Evolutionary conservation across 2,329 filamentous ascomycete genomes (phyloP).

Genomic region (Calonectria pseudoturangicola): DNA sequence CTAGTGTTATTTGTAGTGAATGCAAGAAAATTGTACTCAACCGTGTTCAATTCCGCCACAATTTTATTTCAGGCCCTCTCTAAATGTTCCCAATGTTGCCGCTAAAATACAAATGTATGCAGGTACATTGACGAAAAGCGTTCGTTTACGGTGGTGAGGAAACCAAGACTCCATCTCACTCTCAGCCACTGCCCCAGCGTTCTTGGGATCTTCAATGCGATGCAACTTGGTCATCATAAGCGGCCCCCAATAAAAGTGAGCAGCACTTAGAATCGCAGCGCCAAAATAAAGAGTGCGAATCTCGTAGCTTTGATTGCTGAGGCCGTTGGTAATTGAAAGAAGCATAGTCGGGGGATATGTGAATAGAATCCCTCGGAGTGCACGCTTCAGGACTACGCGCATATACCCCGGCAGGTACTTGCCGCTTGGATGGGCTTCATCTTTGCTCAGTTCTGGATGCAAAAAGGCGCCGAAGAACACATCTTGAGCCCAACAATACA

Average conservation of each 20-base stretch:
- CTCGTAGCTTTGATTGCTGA: not conserved
- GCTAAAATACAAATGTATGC: not conserved
- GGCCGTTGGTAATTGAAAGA: not conserved
- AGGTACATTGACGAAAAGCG: not conserved
- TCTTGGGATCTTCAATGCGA: not conserved
- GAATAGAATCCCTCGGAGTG: not conserved
- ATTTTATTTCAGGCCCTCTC: not conserved
- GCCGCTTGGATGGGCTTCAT: slow-evolving; percentile 1
- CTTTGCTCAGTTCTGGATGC: not conserved
- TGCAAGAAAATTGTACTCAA: too few relatives aligned
- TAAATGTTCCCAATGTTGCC: not conserved
- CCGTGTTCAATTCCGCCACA: too few relatives aligned
- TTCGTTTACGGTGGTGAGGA: not conserved
- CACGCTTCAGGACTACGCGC: not conserved
- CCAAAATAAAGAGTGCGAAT: not conserved
- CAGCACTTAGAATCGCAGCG: not conserved
- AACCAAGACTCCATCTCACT: slow-evolving; percentile 10
- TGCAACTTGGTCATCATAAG: not conserved
- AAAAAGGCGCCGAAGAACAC: not conserved
- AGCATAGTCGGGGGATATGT: not conserved
- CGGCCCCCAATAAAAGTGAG: not conserved
- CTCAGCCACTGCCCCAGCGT: not conserved
- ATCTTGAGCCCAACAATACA: slow-evolving; percentile 8
- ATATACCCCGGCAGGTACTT: not conserved
- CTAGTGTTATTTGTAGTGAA: too few relatives aligned